Conservation (phyloP, 257 asterid genomes). For the Plectranthus barbatus region DNA sequence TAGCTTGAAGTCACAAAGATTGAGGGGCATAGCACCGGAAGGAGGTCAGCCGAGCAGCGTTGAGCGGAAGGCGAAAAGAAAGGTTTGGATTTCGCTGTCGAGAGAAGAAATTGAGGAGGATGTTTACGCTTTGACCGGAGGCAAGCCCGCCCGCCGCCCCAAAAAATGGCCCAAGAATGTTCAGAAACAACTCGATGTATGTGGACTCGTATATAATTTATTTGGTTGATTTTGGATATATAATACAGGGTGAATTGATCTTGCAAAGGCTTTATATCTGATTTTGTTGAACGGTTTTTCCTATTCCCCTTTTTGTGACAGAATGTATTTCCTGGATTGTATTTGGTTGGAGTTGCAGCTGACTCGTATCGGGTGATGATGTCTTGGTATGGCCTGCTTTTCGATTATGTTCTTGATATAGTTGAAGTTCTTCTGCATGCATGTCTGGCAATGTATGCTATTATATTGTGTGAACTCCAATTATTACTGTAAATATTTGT, state of each 20-base stretch:
- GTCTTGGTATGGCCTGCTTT: constrained; percentile 32
- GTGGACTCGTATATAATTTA: background rate
- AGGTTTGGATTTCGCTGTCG: constrained; percentile 74
- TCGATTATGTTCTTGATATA: background rate
- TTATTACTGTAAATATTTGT: background rate
- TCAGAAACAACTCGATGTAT: constrained; percentile 78
- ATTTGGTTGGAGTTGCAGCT: constrained; percentile 58
- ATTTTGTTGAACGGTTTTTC: background rate
- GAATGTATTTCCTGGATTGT: constrained; percentile 64
- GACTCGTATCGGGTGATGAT: constrained; percentile 48
- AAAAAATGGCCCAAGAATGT: constrained; percentile 59
- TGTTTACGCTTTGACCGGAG: constrained; percentile 71
- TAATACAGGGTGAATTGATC: background rate
- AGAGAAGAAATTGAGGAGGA: constrained; percentile 90
- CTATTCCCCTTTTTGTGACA: constrained; percentile 16
- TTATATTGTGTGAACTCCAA: background rate
- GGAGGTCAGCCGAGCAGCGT: constrained; percentile 31
- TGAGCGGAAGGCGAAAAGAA: constrained; percentile 46
- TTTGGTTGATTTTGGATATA: background rate
- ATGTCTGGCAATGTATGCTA: background rate
- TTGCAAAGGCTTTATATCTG: background rate
- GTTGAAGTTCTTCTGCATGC: constrained; percentile 4
- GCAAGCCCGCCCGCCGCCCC: constrained; percentile 70
- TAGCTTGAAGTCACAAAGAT: constrained; percentile 28
- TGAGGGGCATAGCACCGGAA: constrained; percentile 25